Evolutionary conservation across 306 rosid species (phyloP).

Genomic region (Vigna nakashimae): DNA sequence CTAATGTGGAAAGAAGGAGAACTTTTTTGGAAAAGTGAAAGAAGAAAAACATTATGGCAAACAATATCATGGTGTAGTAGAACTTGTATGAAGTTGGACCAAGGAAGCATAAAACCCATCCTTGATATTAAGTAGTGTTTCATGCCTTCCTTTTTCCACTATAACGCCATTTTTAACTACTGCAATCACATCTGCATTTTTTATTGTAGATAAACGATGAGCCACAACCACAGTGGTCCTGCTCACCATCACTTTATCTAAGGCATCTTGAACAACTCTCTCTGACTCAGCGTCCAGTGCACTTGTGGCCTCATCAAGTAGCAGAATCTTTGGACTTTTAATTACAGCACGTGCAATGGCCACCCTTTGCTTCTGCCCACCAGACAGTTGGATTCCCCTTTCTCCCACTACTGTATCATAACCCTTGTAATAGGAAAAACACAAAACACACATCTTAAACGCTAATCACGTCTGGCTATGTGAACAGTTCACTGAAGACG

Average conservation of each 20-base stretch:
- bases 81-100: constrained; percentile 61
- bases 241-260: constrained; percentile 71
- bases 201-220: constrained; percentile 75
- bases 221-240: constrained; percentile 79
- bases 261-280: constrained; percentile 82
- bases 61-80: constrained; percentile 44
- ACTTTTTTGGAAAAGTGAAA: neutral
- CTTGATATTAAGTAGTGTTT: constrained; percentile 55
- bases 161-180: constrained; percentile 79
- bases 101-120: constrained; percentile 78
- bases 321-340: constrained; percentile 71
- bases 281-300: constrained; percentile 87
- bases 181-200: constrained; percentile 74
- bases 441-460: neutral
- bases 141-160: constrained; percentile 77
- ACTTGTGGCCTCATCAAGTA: constrained; percentile 85
- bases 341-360: constrained; percentile 83
- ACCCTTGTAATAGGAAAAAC: constrained; percentile 48
- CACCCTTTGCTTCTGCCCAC: constrained; percentile 80
- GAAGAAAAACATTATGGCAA: neutral
- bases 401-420: constrained; percentile 79
- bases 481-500: neutral
- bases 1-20: neutral
- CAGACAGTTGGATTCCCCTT: constrained; percentile 72
- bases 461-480: neutral